Conservation (phyloP, 1,284 basidiomycete species). For the Naganishia liquefaciens region DNA sequence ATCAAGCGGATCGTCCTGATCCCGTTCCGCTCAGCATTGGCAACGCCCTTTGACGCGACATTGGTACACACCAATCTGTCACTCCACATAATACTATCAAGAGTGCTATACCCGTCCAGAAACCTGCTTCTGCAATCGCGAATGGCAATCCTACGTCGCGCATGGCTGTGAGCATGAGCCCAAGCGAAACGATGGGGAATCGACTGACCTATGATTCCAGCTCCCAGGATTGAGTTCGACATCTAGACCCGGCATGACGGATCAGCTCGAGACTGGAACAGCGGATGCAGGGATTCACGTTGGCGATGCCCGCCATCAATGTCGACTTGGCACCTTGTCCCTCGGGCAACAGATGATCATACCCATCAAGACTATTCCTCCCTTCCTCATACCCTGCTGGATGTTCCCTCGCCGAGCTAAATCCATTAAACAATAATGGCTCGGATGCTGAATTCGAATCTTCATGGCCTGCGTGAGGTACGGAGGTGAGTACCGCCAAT, state of each 20-base stretch:
- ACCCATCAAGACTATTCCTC: not conserved
- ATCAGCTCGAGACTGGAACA: not conserved
- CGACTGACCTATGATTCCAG: conserved; percentile 81
- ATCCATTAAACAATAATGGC: conserved; percentile 18
- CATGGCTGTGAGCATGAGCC: not conserved
- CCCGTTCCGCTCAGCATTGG: conserved; percentile 8
- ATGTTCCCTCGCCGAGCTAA: conserved; percentile 9
- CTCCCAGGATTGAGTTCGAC: conserved; percentile 94
- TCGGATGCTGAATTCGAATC: conserved; percentile 5
- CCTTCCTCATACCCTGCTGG: conserved; percentile 16
- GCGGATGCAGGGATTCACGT: conserved; percentile 39
- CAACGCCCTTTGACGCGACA: conserved; percentile 4
- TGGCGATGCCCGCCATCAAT: conserved; percentile 51
- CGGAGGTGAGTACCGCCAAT: not conserved
- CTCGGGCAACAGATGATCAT: conserved; percentile 12
- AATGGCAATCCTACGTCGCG: conserved; percentile 75
- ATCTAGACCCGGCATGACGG: conserved; percentile 43
- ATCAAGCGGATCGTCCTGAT: conserved; percentile 83
- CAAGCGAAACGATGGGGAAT: no score
- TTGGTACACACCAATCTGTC: conserved; percentile 73
- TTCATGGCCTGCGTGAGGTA: not conserved
- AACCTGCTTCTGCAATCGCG: conserved; percentile 87
- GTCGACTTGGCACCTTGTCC: conserved; percentile 35
- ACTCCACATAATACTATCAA: conserved; percentile 77
- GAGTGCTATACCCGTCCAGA: conserved; percentile 79